Conservation (phyloP, 2,329 filamentous ascomycete genomes). For the Dissoconium aciculare region DNA sequence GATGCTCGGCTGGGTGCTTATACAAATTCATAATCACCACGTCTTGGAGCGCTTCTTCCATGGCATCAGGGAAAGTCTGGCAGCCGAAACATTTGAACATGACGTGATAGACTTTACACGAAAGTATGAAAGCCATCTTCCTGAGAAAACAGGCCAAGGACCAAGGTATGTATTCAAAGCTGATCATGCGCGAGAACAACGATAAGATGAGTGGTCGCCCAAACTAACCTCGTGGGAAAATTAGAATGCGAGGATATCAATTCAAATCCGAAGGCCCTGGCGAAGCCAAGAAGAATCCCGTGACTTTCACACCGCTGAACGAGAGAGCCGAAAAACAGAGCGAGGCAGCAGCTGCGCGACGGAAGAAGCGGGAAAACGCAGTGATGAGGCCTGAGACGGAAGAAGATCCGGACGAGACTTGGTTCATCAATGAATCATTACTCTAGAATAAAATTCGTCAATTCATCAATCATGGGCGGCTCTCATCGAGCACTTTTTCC, state of each 20-base stretch:
- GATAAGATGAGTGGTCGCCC: slow-evolving; percentile 1
- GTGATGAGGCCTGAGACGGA: too few relatives aligned
- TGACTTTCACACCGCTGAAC: slow-evolving; percentile 48
- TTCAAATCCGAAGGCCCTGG: slow-evolving; percentile 55
- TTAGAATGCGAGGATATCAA: slow-evolving; percentile 61
- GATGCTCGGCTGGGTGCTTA: slow-evolving; percentile 87
- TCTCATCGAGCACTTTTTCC: too few relatives aligned
- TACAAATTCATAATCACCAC: slow-evolving; percentile 84
- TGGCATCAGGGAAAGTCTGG: slow-evolving; percentile 51
- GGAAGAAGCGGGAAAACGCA: too few relatives aligned
- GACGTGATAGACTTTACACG: slow-evolving; percentile 47
- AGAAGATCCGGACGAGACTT: too few relatives aligned
- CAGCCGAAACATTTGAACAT: slow-evolving; percentile 37
- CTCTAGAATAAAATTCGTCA: too few relatives aligned
- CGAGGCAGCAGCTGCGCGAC: too few relatives aligned
- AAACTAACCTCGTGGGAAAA: slow-evolving; percentile 5
- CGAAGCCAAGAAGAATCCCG: slow-evolving; percentile 49
- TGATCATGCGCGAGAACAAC: slow-evolving; percentile 3
- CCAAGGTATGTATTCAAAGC: slow-evolving; percentile 40
- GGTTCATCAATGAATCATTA: too few relatives aligned
- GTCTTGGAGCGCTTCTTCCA: slow-evolving; percentile 59
- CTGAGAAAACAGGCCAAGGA: slow-evolving; percentile 58
- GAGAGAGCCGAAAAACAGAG: slow-evolving; percentile 33
- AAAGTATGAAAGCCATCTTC: slow-evolving; percentile 56
- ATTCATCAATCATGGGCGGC: too few relatives aligned